Evolutionary conservation across 352 stramenopile genomes (phyloP).

Genomic region (Phytopythium litorale): DNA sequence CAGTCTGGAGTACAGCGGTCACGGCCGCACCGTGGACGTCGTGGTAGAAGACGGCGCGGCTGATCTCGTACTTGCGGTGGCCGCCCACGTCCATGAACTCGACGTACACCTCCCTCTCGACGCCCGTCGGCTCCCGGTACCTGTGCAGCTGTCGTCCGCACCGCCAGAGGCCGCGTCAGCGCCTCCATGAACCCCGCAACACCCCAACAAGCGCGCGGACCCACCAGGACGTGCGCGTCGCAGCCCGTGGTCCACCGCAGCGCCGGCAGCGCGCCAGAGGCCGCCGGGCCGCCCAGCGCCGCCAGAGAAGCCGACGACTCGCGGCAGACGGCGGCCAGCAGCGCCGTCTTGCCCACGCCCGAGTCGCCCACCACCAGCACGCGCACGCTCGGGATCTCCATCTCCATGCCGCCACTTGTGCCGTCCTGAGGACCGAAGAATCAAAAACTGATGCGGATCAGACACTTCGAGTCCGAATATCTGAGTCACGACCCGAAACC

Average conservation of each 20-base stretch:
- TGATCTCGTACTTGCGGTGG: slow-evolving; percentile 80
- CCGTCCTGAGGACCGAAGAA: too few species aligned
- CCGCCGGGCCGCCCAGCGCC: slow-evolving; percentile 8
- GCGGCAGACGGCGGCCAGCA: slow-evolving; percentile 63
- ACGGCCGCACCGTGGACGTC: slow-evolving; percentile 55
- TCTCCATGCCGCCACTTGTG: slow-evolving; percentile 12
- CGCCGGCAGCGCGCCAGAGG: slow-evolving; percentile 1
- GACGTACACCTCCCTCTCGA: slow-evolving; percentile 55
- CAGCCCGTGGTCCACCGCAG: slow-evolving; percentile 79
- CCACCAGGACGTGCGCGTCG: slow-evolving; percentile 72
- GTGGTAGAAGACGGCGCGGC: slow-evolving; percentile 76
- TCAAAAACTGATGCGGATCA: slow-evolving; percentile 1
- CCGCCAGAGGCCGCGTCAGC: not conserved
- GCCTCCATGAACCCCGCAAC: not conserved
- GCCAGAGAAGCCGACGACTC: slow-evolving; percentile 8
- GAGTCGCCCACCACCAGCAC: slow-evolving; percentile 85
- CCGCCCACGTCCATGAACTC: slow-evolving; percentile 85
- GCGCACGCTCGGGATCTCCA: slow-evolving; percentile 73
- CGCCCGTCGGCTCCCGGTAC: slow-evolving; percentile 29
- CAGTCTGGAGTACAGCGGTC: not conserved
- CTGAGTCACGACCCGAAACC: not conserved
- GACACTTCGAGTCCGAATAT: not conserved
- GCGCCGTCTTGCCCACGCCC: slow-evolving; percentile 78
- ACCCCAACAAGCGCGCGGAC: not conserved
- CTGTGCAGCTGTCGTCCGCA: slow-evolving; percentile 19